These are phyloP conservation scores for Cladosporium austrohemisphaericum DNA, from an alignment of 2,329 filamentous ascomycete genomes.

Conservation along the genomic window DNA sequence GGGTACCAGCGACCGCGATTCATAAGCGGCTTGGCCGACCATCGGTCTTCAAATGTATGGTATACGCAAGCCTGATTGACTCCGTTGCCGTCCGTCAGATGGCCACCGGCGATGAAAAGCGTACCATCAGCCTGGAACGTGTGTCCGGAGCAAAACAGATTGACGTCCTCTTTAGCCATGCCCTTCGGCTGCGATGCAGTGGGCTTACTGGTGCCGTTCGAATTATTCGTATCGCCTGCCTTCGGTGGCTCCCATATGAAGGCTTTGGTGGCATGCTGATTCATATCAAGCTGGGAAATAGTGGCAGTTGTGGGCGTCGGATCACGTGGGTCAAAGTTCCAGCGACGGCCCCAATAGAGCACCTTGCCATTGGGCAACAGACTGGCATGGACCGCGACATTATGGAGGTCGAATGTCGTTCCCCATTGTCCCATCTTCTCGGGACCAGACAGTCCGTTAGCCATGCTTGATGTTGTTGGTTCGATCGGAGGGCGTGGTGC, in stretches of 20 bases:
- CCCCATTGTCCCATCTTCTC: neutral
- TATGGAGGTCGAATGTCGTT: neutral
- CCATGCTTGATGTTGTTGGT: too few species aligned
- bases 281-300: neutral
- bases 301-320: neutral
- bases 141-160: conserved; percentile 1
- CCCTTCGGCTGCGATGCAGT: neutral
- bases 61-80: neutral
- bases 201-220: too few species aligned
- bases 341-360: conserved; percentile 2
- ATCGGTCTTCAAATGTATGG: neutral
- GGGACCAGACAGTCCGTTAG: too few species aligned
- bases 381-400: conserved; percentile 2
- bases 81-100: neutral
- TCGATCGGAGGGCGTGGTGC: too few species aligned
- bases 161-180: neutral
- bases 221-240: neutral
- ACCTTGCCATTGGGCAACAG: conserved; percentile 1
- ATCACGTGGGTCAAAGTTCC: neutral
- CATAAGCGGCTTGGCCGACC: neutral
- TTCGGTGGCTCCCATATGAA: neutral
- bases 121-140: neutral
- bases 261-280: neutral
- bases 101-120: neutral
- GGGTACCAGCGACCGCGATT: neutral